Base-by-base conservation (phyloP, 2,329 filamentous ascomycete genomes). In the Fusarium longipes region DNA sequence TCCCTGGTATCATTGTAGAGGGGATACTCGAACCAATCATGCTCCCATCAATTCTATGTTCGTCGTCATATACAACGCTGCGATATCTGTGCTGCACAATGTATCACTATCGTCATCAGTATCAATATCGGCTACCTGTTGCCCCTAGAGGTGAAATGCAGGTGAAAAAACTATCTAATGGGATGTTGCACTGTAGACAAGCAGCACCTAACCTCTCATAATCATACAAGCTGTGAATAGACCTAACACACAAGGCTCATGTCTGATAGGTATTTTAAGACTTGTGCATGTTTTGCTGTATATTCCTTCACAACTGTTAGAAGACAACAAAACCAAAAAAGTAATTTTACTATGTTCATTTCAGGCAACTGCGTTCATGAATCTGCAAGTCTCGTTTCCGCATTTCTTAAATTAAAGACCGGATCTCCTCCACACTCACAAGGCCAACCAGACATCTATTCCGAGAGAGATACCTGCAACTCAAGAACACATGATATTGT, bases 201-300 rank as follows among this genome's bases (percentile, higher is more conserved):
- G 70, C 36, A 70, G 38, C 4, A 62, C 44, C 57, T 70, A 58
- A 57, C 66, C 65, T 62, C 12, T 57, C 51, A 18, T 64, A 67
- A 12, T 52, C 40, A 10, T 65, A 40, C 18, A 55, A 50, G 59
- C 67, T 65, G 18, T 56, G 58, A 52, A 47, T 55, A 65, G 48
- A 30, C 38, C 49, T 1, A 63, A 33, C 57, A 67, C 40, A 70
- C 65, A 18, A 56, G 49, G 44, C 62, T 65, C 5, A 18, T 45
- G 17, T 5, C 0, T 20, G 35, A 9, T 6, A 8, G 5, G 9
- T 5, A 20, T n/a, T 6, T n/a, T 11, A 7, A 25, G 5, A n/a
- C 15, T 38, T 22, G 14, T 4, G 3, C 5, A 24, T 35, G 10
- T 35, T 3, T 32, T 6, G 10, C 2, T 22, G 17, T 22, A 22